Conservation (phyloP, 805 yeast genomes). For the Lachancea thermotolerans region DNA sequence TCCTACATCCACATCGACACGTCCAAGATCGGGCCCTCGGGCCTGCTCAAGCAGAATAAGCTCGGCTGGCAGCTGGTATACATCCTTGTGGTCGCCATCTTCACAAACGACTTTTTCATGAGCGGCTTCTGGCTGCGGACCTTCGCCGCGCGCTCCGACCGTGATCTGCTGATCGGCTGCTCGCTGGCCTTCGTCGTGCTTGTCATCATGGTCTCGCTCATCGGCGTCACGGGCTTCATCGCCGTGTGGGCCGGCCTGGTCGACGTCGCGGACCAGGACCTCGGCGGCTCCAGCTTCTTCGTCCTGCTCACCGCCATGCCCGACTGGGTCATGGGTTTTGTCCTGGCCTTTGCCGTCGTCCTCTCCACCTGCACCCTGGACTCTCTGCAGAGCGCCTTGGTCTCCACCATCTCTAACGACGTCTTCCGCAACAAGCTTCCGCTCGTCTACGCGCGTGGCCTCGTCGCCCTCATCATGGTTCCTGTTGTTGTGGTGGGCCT, state of each 20-base stretch:
- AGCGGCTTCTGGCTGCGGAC: slow-evolving; percentile 94
- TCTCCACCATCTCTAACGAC: slow-evolving; percentile 85
- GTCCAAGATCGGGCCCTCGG: slow-evolving; percentile 55
- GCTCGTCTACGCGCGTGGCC: slow-evolving; percentile 55
- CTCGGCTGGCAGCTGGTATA: slow-evolving; percentile 88
- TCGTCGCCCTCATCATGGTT: slow-evolving; percentile 72
- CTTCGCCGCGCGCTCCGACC: slow-evolving; percentile 75
- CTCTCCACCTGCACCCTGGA: slow-evolving; percentile 87
- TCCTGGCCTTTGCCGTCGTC: slow-evolving; percentile 63
- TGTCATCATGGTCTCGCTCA: slow-evolving; percentile 56
- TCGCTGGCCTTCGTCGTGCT: slow-evolving; percentile 65
- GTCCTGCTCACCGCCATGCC: slow-evolving; percentile 67
- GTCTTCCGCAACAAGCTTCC: slow-evolving; percentile 75
- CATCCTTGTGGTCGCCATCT: slow-evolving; percentile 76
- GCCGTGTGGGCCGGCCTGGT: slow-evolving; percentile 85
- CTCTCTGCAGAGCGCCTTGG: slow-evolving; percentile 80
- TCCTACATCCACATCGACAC: slow-evolving; percentile 54
- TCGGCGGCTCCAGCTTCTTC: slow-evolving; percentile 66
- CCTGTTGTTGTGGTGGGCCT: slow-evolving; percentile 84
- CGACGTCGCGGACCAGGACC: slow-evolving; percentile 38
- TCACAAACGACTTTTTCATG: slow-evolving; percentile 84
- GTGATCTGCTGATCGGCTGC: slow-evolving; percentile 69
- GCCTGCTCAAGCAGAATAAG: slow-evolving; percentile 56
- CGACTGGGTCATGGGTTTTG: slow-evolving; percentile 79
- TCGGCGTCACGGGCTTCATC: slow-evolving; percentile 77